Evolutionary conservation across 768 basidiomycete species (phyloP).

Genomic region (Hebeloma cylindrosporum): DNA sequence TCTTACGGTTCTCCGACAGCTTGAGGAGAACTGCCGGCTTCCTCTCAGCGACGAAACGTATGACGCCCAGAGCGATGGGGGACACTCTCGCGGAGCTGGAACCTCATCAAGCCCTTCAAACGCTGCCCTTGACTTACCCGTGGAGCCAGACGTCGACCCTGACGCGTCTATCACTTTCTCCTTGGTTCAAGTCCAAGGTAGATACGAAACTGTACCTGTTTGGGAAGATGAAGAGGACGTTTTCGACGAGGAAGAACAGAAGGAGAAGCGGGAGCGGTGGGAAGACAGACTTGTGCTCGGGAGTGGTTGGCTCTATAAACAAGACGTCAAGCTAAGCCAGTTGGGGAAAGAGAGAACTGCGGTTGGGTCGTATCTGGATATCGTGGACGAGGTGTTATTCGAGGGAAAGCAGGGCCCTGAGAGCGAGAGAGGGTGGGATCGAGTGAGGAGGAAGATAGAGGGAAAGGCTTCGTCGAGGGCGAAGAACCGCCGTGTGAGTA

Average conservation of each 20-base stretch:
- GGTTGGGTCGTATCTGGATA: conserved; percentile 63
- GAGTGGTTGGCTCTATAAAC: conserved; percentile 80
- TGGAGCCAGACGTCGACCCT: conserved; percentile 48
- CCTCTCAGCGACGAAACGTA: conserved; percentile 82
- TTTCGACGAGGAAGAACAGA: conserved; percentile 42
- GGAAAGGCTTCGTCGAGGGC: conserved; percentile 43
- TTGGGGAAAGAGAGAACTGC: conserved; percentile 57
- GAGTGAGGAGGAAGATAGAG: conserved; percentile 45
- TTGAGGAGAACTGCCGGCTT: conserved; percentile 78
- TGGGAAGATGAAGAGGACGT: conserved; percentile 75
- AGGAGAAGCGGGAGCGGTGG: conserved; percentile 72
- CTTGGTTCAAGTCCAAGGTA: conserved; percentile 66
- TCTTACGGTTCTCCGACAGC: conserved; percentile 69
- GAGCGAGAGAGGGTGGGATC: conserved; percentile 49
- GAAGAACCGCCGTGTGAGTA: conserved; percentile 51
- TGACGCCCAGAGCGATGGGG: conserved; percentile 74
- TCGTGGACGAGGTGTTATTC: conserved; percentile 82
- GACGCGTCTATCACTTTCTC: conserved; percentile 70
- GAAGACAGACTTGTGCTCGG: conserved; percentile 79
- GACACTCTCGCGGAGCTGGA: conserved; percentile 34
- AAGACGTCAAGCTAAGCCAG: conserved; percentile 55
- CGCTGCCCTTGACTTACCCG: conserved; percentile 32
- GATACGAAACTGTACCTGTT: conserved; percentile 64
- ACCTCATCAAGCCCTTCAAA: conserved; percentile 33
- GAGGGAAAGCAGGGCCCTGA: conserved; percentile 51